Base-by-base conservation (phyloP, 2,329 filamentous ascomycete species). In the Aspergillus pseudoviridinutans region DNA sequence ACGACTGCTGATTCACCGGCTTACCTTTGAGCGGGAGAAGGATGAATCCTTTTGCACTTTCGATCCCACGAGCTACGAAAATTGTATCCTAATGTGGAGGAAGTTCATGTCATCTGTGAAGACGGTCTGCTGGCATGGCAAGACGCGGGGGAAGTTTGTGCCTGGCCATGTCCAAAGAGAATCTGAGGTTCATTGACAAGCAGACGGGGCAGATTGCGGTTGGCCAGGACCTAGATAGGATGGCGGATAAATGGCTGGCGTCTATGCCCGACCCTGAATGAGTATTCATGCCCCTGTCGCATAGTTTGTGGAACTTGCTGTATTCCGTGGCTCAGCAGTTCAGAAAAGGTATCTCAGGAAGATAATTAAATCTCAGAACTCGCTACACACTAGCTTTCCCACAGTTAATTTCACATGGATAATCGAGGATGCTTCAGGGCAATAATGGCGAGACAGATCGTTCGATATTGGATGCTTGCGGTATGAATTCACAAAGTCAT, bases 191-290 rank as follows among this genome's bases (percentile, higher is more conserved):
- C 24, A 50, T 55, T 22, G 53, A 55, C 24, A 55, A 50, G 46
- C 47, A 50, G 8, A 55, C 53, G 4, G 53, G 53, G 14, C 38
- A 41, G 38, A 41, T 53, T 10, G 51, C 51, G 12, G 28, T 35
- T 17, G 51, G 51, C 8, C 42, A 20, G 41, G 42, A 53, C 14
- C 27, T 53, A 27, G 51, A 53, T 47, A 67, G 49, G 35, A 61
- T 60, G 38, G 38, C 8, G 17, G 38, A 41, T 41, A 17, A n/a
- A 41, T 20, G 38, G 38, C 1, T 41, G 17, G 38, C 17, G 9
- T 12, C 28, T 29, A 1, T 8, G 27, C 7, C 22, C 22, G 38
- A 7, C n/a, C 14, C 38, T 20, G 17, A 41, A 41, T 41, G 12
- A 41, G 20, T 41, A 10, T 29, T 29, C 2, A 28, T 7, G 6